Conservation (phyloP, 352 stramenopile genomes). For the Halophytophthora polymorphica region DNA sequence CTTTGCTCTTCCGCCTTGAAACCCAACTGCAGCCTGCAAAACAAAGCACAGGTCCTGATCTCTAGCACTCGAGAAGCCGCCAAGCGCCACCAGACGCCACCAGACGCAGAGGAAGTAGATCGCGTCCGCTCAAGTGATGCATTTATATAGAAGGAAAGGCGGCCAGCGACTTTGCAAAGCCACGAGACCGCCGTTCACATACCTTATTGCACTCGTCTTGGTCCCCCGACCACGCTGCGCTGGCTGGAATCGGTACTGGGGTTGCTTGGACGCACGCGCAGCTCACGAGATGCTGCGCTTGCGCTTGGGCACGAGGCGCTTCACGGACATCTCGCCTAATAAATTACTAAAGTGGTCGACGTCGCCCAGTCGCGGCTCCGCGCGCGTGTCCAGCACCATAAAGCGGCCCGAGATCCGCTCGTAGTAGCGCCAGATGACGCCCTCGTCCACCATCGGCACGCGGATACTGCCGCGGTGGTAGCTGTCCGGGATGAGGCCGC, state of each 20-base stretch:
- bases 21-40: not conserved
- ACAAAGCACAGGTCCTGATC: not conserved
- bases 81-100: not conserved
- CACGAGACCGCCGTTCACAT: too few species aligned
- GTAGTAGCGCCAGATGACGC: slow-evolving; percentile 75
- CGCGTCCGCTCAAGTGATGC: too few species aligned
- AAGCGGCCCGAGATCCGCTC: slow-evolving; percentile 59
- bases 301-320: slow-evolving; percentile 20
- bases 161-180: too few species aligned
- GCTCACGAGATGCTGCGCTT: slow-evolving; percentile 33
- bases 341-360: slow-evolving; percentile 34
- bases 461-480: slow-evolving; percentile 67
- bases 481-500: slow-evolving; percentile 67
- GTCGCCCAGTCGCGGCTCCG: slow-evolving; percentile 15
- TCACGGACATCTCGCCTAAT: slow-evolving; percentile 18
- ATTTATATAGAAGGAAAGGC: too few species aligned
- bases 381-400: slow-evolving; percentile 49
- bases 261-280: too few species aligned
- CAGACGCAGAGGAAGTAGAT: too few species aligned
- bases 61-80: not conserved
- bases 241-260: too few species aligned
- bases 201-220: too few species aligned
- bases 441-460: slow-evolving; percentile 68
- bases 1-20: slow-evolving; percentile 14
- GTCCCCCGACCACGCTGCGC: too few species aligned